A percentile compares a stretch with the other conserved stretches of the same genome.
Conservation (phyloP, 208 protist genomes). For the Acanthamoeba royreba region DNA sequence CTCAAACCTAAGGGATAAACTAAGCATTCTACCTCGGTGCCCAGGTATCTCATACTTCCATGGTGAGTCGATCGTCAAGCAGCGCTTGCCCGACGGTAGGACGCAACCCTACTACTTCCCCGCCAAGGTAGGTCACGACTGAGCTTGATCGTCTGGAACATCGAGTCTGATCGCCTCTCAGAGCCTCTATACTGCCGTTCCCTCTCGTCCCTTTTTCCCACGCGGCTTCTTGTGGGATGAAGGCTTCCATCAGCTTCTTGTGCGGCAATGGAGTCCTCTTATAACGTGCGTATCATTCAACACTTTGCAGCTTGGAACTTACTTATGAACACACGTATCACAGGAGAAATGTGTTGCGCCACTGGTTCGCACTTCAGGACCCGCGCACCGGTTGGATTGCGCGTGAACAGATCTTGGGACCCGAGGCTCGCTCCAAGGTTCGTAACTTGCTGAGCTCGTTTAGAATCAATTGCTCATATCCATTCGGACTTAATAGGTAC, state of each 20-base stretch:
- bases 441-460: neutral
- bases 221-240: constrained; percentile 91
- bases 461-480: neutral
- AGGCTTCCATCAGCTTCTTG: constrained; percentile 86
- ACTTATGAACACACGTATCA: neutral
- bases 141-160: neutral
- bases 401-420: constrained; percentile 85
- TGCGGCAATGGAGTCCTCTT: constrained; percentile 68
- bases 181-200: constrained; percentile 62
- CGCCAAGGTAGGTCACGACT: neutral
- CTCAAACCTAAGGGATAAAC: neutral
- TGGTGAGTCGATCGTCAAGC: neutral
- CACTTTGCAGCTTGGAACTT: neutral
- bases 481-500: constrained; percentile 56
- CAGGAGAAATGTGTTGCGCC: constrained; percentile 66
- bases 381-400: constrained; percentile 82
- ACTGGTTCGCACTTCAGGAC: constrained; percentile 83
- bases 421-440: constrained; percentile 71
- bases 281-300: constrained; percentile 46
- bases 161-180: neutral
- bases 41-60: neutral
- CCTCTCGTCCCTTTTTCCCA: constrained; percentile 83
- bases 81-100: neutral
- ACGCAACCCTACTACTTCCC: neutral
- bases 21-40: neutral